Evolutionary conservation across 2,329 filamentous ascomycete genomes (phyloP), one percentile per base, ranked within the genome.

Genomic region (Cordyceps javanica): DNA sequence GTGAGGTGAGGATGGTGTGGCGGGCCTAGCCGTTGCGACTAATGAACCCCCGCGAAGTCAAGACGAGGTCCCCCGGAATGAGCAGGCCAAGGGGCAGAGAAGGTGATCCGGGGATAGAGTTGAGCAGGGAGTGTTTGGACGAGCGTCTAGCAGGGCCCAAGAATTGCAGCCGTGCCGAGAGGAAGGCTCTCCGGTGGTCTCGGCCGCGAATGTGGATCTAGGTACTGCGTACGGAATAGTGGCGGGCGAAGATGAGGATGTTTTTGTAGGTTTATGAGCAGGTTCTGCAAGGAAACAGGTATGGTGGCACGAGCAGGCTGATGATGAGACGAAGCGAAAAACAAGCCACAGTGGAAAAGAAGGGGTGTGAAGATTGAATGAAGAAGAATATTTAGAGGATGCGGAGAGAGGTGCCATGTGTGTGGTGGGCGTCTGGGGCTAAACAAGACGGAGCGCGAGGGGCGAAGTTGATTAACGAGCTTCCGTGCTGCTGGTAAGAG

Each of bases 371-470:
- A 16, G 41, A 32, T 55, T 42, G 26, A 30, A 34, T 41, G 30
- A 39, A 19, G 2, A n/a, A 45, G 8, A 36, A 45, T 26, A 11
- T n/a, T 39, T 53, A 23, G 25, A 53, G 38, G 26, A 53, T 53
- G 50, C 50, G 50, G 50, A 53, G n/a, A n/a, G 46, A 36, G 49
- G 50, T 19, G 50, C 50, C 50, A 53, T 53, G 50, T 53, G 38
- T 38, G 36, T 41, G 19, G 50, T 53, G 50, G 50, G n/a, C 50
- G 16, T 16, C n/a, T 41, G 16, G 38, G 38, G n/a, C 14, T 38
- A 26, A 42, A 16, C 50, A 38, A 25, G 10, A 51, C 11, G 30
- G 32, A 38, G 21, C 19, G 23, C 13, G 38, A 14, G 36, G 36
- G 30, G 13, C 30, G 23, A 32, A 34, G 46, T 28, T 30, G 46